These are phyloP conservation scores for Phytophthora tubulina DNA, from an alignment of 352 stramenopile species.

Conservation along the genomic window DNA sequence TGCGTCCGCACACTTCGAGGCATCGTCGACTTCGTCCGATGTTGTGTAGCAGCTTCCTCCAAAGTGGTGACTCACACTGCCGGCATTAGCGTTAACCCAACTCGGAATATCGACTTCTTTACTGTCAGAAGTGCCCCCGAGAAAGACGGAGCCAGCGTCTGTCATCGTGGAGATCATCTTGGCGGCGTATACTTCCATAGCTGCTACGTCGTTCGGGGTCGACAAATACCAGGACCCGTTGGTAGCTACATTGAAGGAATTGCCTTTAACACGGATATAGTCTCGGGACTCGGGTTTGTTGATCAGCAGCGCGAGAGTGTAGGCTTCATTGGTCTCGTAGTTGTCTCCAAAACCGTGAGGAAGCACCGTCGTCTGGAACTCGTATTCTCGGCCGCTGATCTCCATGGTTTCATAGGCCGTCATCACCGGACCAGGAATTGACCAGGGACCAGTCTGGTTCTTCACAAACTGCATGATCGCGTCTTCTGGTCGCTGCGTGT, in stretches of 20 bases:
- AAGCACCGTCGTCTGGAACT: constrained; percentile 54
- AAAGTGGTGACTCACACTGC: constrained; percentile 52
- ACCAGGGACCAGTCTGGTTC: constrained; percentile 42
- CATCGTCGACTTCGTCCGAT: constrained; percentile 36
- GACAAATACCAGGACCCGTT: constrained; percentile 47
- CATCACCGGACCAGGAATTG: constrained; percentile 50
- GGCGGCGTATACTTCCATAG: constrained; percentile 44
- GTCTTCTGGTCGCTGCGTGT: constrained; percentile 33
- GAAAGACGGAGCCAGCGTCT: constrained; percentile 40
- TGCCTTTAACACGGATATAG: constrained; percentile 30
- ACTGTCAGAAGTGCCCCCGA: constrained; percentile 9
- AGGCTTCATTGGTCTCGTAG: constrained; percentile 36
- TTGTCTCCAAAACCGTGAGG: constrained; percentile 43
- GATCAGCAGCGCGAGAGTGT: constrained; percentile 48
- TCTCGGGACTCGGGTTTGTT: constrained; percentile 55
- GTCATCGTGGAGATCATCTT: constrained; percentile 46
- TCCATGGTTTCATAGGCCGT: constrained; percentile 57
- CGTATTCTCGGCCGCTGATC: constrained; percentile 41
- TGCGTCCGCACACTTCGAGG: constrained; percentile 21
- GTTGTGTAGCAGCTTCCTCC: constrained; percentile 57
- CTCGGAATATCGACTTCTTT: constrained; percentile 32
- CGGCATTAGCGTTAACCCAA: constrained; percentile 42
- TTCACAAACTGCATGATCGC: constrained; percentile 52
- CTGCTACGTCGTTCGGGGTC: constrained; percentile 42
- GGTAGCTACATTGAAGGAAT: constrained; percentile 43